A percentile compares a stretch with the other conserved stretches of the same genome.
phyloP scores from a whole-genome alignment of 148 eudicot genomes.

The Vaccinium corymbosum region DNA sequence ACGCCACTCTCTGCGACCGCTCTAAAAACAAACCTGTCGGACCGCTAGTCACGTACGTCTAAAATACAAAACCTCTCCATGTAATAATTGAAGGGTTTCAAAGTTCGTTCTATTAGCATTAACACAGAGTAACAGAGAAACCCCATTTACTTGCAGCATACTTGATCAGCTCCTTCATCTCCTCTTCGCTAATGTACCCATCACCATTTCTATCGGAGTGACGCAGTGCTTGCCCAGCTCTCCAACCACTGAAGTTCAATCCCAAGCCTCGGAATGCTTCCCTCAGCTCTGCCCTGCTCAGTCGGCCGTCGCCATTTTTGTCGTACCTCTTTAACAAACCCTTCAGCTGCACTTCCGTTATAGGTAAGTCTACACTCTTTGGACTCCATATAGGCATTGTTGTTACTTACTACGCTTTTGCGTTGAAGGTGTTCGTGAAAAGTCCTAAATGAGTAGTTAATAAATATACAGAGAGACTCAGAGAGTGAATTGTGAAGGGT shows the following conservation, averaged over 20 bases:
- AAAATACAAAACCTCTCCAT: background rate
- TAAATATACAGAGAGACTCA: background rate
- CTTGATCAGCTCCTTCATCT: background rate
- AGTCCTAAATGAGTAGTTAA: background rate
- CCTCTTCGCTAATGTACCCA: constrained; percentile 5
- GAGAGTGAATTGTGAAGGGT: background rate
- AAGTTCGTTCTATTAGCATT: background rate
- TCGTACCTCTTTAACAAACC: background rate
- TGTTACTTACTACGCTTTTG: background rate
- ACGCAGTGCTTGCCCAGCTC: background rate
- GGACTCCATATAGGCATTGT: background rate
- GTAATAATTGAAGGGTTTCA: background rate
- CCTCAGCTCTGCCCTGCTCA: constrained; percentile 4
- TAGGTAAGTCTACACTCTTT: background rate
- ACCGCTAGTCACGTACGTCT: too few relatives aligned
- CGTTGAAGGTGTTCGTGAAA: background rate
- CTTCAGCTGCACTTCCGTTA: background rate
- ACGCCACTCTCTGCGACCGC: too few relatives aligned
- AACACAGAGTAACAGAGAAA: background rate
- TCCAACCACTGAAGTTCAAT: background rate
- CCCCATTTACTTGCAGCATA: background rate
- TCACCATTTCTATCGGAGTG: constrained; percentile 6
- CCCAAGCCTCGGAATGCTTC: constrained; percentile 3
- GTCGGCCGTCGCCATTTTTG: background rate
- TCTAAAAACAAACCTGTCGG: too few relatives aligned